These are phyloP conservation scores for Sclerospora graminicola DNA, from an alignment of 352 stramenopile species.

Conservation along the genomic window DNA sequence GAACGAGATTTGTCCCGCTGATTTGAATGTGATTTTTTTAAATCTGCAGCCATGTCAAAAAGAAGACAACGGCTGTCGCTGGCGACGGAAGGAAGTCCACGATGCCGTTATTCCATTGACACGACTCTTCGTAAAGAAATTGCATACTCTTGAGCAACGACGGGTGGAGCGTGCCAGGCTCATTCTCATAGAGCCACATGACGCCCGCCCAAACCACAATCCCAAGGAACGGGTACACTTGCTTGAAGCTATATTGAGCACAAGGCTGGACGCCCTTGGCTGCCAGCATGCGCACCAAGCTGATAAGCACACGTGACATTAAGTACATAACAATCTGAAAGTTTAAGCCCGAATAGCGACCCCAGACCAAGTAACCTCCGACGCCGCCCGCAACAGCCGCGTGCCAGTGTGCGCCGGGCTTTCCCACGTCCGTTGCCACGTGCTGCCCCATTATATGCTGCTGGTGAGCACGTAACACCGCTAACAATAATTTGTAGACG, in stretches of 20 bases:
- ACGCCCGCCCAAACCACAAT: conserved; percentile 69
- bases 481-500: conserved; percentile 75
- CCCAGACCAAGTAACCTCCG: conserved; percentile 78
- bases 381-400: conserved; percentile 64
- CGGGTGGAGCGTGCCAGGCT: conserved; percentile 59
- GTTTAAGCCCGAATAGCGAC: conserved; percentile 79
- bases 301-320: conserved; percentile 66
- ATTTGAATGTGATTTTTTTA: no score
- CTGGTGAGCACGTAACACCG: conserved; percentile 48
- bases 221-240: conserved; percentile 70
- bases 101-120: conserved; percentile 52
- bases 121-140: conserved; percentile 84
- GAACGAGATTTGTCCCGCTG: no score
- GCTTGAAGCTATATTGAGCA: conserved; percentile 46
- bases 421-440: conserved; percentile 32
- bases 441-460: conserved; percentile 27
- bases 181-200: conserved; percentile 86
- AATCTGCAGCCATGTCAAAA: conserved; percentile 50
- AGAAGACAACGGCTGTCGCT: conserved; percentile 44
- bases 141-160: conserved; percentile 84
- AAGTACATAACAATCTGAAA: conserved; percentile 89
- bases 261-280: conserved; percentile 58
- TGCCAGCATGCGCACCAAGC: conserved; percentile 48
- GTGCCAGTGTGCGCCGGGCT: conserved; percentile 68
- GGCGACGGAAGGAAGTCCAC: conserved; percentile 76